These are phyloP conservation scores for Hymenoscyphus repandus DNA, from an alignment of 2,329 filamentous ascomycete species.

Conservation along the genomic window DNA sequence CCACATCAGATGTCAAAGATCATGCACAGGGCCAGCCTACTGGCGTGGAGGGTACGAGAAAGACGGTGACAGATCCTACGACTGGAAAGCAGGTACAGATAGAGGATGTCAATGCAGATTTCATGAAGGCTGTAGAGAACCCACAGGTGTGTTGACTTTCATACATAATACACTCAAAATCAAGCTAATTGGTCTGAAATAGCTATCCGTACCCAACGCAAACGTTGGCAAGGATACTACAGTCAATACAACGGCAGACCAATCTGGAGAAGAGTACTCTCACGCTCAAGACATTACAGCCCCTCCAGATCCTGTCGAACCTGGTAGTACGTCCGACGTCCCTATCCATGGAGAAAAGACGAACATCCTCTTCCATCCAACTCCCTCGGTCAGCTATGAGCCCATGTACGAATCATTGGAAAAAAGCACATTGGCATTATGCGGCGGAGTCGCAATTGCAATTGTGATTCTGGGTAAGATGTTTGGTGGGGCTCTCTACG, in stretches of 20 bases:
- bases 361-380: constrained; percentile 92
- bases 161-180: background rate
- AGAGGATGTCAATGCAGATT: constrained; percentile 69
- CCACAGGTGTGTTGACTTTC: constrained; percentile 49
- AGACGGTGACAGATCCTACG: constrained; percentile 76
- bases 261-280: constrained; percentile 76
- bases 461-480: constrained; percentile 74
- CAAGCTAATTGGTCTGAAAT: constrained; percentile 6
- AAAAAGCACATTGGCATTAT: constrained; percentile 65
- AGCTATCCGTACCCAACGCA: constrained; percentile 83
- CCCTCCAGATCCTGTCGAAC: constrained; percentile 78
- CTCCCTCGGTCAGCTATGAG: constrained; percentile 82
- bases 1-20: constrained; percentile 36
- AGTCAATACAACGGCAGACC: constrained; percentile 63
- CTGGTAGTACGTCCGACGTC: constrained; percentile 83
- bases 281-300: constrained; percentile 83
- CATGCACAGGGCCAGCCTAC: constrained; percentile 37
- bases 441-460: constrained; percentile 62
- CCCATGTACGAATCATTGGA: constrained; percentile 79
- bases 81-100: constrained; percentile 84
- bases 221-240: constrained; percentile 74
- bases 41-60: constrained; percentile 39
- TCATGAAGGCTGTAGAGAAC: constrained; percentile 65
- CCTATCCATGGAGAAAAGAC: constrained; percentile 96
- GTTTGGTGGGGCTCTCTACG: constrained; percentile 73